Base-by-base conservation (phyloP, 495 filamentous ascomycete genomes). In the Lindgomyces ingoldianus region DNA sequence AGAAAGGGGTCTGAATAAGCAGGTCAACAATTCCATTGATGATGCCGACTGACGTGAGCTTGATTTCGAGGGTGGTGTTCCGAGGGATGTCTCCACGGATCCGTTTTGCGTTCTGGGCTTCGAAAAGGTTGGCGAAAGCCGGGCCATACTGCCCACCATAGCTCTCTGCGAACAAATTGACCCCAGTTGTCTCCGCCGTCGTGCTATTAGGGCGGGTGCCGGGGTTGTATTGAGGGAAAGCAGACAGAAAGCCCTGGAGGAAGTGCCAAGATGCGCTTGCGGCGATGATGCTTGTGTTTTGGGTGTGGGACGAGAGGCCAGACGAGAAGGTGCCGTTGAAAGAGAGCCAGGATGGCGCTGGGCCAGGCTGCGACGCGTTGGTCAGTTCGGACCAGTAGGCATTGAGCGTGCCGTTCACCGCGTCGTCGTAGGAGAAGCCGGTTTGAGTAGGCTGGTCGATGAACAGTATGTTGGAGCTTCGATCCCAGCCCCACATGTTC, bases 211-310 rank as follows among this genome's bases (percentile, higher is more conserved):
- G 67, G 68, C 77, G 67, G 0, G 77, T 77, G 1, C 76, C 78
- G 39, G 77, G 78, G 26, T 84, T 85, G 72, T 89, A 88, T 71
- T 88, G 81, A 0, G 88, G 88, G 56, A 90, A 91, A 6, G 81
- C 77, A 0, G 76, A 71, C 11, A 90, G 70, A 72, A 88, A 90
- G 11, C 81, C 81, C 70, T 91, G 88, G 48, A 90, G 73, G 74
- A 89, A 84, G 66, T 90, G 84, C 84, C 87, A 91, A 30, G 86
- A 78, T 16, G 85, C 82, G 59, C 77, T 75, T 19, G 85, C 88
- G 1, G 88, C 83, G 41, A 83, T 83, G 52, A 83, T 77, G 0
- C 86, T 89, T 1, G 86, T 89, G 62, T 90, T 90, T 19, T 85
- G 76, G 0, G 85, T 88, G 48, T 77, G 74, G 26, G 74, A 78